Evolutionary conservation across 2,329 filamentous ascomycete species (phyloP), one percentile per base, ranked within the genome.

Genomic region (Scytalidium lignicola): DNA sequence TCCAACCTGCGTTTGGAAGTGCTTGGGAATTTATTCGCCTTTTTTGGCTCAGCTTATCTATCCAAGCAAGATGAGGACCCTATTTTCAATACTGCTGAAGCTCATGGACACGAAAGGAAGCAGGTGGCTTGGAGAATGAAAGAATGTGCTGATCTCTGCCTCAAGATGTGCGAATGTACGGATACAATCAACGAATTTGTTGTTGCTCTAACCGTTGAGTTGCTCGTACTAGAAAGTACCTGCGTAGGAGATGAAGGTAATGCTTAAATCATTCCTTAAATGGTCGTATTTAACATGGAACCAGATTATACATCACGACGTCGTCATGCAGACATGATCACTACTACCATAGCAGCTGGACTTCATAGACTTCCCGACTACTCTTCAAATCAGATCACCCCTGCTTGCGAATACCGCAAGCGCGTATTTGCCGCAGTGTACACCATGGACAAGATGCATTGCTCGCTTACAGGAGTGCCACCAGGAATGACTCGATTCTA

Each of bases 1-100:
- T 18, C 26, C 13, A 44, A 49, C 12, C 28, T 52, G 3, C 32
- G 47, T 21, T 52, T 47, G 50, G 50, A 52, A 18, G 42, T 52
- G 20, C n/a, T 52, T 18, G 50, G 50, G 3, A 26, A 46, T 13
- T n/a, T 46, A 17, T 49, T 49, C 28, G 42, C 47, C 18, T 43
- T 46, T 23, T 32, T 49, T 23, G 50, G 50, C 17, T 23, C 46
- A 8, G 50, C 41, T 13, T 49, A 19, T 20, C 15, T 19, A 18
- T 17, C 17, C 19, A 20, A 32, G n/a, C 41, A 49, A 17, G 50
- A 51, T 4, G 44, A 47, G 42, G 50, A 51, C 37, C 32, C 41
- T 3, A 3, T 51, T 20, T 51, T 51, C 23, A 19, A 37, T 41
- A 26, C 26, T 19, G 26, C 26, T 12, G 39, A 43, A 28, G 20